These are phyloP conservation scores for Mycosphaerella sp. DNA, from an alignment of 2,329 filamentous ascomycete genomes.

Conservation along the genomic window DNA sequence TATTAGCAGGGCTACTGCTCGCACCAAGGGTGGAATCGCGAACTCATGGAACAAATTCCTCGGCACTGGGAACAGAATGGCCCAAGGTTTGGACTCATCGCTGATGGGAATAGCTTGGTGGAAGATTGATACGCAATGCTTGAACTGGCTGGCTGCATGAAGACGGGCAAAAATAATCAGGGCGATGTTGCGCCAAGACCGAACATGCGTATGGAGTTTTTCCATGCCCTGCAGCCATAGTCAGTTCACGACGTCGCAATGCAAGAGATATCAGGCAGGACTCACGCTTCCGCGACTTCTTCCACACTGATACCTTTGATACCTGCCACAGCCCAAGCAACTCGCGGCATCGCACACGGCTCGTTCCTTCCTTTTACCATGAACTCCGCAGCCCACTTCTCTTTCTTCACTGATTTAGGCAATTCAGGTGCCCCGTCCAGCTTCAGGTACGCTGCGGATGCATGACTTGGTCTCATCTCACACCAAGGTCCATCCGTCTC, in stretches of 20 bases:
- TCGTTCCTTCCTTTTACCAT: slow-evolving; percentile 97
- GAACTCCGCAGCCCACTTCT: slow-evolving; percentile 78
- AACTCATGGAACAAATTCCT: too few relatives aligned
- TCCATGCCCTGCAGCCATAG: slow-evolving; percentile 55
- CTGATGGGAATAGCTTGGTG: neutral
- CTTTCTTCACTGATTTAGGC: slow-evolving; percentile 87
- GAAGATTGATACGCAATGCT: neutral
- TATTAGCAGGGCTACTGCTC: too few relatives aligned
- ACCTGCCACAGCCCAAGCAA: slow-evolving; percentile 80
- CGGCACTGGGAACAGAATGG: too few relatives aligned
- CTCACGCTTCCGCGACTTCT: slow-evolving; percentile 73
- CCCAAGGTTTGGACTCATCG: too few relatives aligned
- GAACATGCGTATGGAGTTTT: slow-evolving; percentile 75
- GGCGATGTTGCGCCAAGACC: slow-evolving; percentile 51
- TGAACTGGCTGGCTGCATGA: neutral
- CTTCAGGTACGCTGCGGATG: slow-evolving; percentile 66
- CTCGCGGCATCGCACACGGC: slow-evolving; percentile 74
- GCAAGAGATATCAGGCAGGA: slow-evolving; percentile 15
- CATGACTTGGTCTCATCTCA: slow-evolving; percentile 84
- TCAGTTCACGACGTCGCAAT: slow-evolving; percentile 20
- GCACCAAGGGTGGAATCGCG: too few relatives aligned
- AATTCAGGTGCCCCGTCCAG: slow-evolving; percentile 56
- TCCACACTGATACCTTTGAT: slow-evolving; percentile 75
- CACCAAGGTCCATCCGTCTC: slow-evolving; percentile 98
- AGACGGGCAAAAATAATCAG: neutral